Base-by-base conservation (phyloP, 257 asterid genomes). In the Verbena officinalis region DNA sequence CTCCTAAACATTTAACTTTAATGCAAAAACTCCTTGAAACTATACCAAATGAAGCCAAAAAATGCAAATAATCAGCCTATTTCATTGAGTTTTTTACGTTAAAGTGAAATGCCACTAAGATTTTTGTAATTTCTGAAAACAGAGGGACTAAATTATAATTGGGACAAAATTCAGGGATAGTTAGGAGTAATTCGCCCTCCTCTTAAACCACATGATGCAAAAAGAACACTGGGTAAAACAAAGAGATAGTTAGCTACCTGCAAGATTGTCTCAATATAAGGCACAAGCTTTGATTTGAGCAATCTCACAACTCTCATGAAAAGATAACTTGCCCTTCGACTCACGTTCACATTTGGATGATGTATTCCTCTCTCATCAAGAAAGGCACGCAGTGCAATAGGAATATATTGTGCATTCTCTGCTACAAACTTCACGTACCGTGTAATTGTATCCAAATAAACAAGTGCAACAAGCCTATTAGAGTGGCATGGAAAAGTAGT, bases 321-420 rank as follows among this genome's bases (percentile, higher is more conserved):
- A 76, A 88, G 98, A 80, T 94, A 94, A 69, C 98, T 86, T 5
- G 98, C 96, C 78, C 99, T 75, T 44, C 84, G 82, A 71, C 93
- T 79, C 42, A 90, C 96, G 65, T 78, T 83, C 68, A 70, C 59
- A 80, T 85, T 90, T 27, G 96, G 88, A 72, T 94, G 99, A 75
- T 85, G 94, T 76, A 90, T 77, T 65, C 99, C 98, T 76, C 99
- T 83, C 86, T 88, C 96, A 69, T 94, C 98, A 36, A 94, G 96
- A 79, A 90, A 94, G 67, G 95, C 95, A 55, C 78, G 50, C 70
- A 94, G 64, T 55, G 81, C 95, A 48, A 76, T 64, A 56, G 91
- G 98, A 73, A 94, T 75, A 71, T 80, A 88, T 66, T 85, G 96
- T 36, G 86, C 84, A 78, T 87, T 90, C 80, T 88, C 96, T 33